phyloP scores from a whole-genome alignment of 176 grass and related monocot genomes.

The Cenchrus purpureus region DNA sequence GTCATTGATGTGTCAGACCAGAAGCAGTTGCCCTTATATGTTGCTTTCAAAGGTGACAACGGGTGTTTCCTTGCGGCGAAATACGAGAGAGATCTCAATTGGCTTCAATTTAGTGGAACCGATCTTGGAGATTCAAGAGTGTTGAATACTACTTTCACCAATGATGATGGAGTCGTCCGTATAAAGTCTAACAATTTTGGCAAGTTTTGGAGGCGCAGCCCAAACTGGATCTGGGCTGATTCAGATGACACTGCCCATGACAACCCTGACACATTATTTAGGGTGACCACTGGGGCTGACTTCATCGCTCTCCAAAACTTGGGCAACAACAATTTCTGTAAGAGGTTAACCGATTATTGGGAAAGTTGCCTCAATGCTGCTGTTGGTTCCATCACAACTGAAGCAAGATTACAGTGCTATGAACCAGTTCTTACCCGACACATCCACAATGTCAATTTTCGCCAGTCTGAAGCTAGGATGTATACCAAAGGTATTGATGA shows the following conservation, averaged over 20 bases:
- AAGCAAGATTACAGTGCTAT: background rate
- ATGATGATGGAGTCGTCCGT: background rate
- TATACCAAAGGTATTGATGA: background rate
- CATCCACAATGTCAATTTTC: conserved; percentile 20
- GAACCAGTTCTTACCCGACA: background rate
- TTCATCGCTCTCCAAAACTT: conserved; percentile 15
- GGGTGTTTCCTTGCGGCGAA: background rate
- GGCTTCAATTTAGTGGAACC: too few species aligned
- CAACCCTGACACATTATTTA: background rate
- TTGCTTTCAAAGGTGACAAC: conserved; percentile 4
- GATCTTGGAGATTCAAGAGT: background rate
- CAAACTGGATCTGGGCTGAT: background rate
- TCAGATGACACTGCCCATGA: background rate
- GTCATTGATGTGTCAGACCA: background rate
- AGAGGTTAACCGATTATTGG: background rate
- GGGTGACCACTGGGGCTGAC: background rate
- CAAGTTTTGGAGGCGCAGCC: background rate
- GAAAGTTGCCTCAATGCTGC: conserved; percentile 9
- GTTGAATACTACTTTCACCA: background rate
- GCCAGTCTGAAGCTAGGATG: background rate
- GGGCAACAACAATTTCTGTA: conserved; percentile 20
- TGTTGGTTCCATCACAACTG: background rate
- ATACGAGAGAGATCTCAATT: too few species aligned
- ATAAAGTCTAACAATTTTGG: background rate
- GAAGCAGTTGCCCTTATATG: background rate